phyloP scores from a whole-genome alignment of 1,139 yeast genomes.

The Candida sp. region DNA sequence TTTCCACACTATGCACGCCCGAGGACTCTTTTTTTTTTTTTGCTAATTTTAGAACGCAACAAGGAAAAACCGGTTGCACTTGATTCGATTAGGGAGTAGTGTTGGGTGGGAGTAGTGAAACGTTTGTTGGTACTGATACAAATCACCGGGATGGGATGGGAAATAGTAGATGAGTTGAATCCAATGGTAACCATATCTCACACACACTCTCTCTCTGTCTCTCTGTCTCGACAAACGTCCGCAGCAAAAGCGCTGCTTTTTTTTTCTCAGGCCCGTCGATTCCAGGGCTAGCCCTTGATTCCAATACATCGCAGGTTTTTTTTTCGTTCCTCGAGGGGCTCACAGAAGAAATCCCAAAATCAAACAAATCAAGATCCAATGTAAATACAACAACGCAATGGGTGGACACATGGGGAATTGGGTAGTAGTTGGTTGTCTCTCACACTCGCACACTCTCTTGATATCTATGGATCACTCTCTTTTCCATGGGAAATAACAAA shows the following conservation, averaged over 20 bases:
- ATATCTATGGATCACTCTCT: background rate
- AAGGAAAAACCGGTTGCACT: constrained; percentile 1
- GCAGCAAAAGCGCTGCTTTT: background rate
- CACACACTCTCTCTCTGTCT: no score
- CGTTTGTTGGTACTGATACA: no score
- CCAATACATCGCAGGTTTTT: background rate
- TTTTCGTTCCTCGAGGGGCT: background rate
- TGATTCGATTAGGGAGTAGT: background rate
- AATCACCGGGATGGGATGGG: no score
- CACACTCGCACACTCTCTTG: background rate
- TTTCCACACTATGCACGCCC: background rate
- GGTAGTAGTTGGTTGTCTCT: background rate
- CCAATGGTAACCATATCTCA: no score
- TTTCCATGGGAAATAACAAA: background rate
- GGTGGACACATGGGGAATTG: background rate
- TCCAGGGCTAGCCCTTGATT: background rate
- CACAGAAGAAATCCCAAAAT: background rate
- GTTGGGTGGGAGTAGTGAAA: background rate
- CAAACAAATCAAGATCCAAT: background rate
- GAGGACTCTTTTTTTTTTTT: background rate
- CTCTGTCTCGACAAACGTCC: no score
- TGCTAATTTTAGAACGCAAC: constrained; percentile 2
- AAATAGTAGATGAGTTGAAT: no score
- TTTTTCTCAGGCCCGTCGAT: background rate
- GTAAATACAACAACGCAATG: background rate